Conservation (phyloP, 2,329 filamentous ascomycete species). For the Zasmidium citrigriseum region DNA sequence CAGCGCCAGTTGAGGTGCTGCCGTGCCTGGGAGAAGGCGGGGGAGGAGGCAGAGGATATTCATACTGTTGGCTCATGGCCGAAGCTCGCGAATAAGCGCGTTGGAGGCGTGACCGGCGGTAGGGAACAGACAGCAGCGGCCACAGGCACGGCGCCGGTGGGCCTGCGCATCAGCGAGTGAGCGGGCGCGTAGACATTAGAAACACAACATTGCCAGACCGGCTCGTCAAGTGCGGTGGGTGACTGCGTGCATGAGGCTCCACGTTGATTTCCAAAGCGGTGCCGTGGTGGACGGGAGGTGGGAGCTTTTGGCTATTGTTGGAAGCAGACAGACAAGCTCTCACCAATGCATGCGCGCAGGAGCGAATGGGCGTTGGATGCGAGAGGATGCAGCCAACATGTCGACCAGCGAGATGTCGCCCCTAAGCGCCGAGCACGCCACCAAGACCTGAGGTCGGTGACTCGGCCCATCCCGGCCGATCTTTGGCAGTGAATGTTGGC, state of each 20-base stretch:
- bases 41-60: constrained; percentile 29
- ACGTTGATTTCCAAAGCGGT: not conserved
- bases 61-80: constrained; percentile 35
- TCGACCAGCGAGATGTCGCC: not conserved
- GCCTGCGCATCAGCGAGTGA: constrained; percentile 21
- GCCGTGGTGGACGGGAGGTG: too few relatives aligned
- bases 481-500: not conserved
- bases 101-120: constrained; percentile 15
- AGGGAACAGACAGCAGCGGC: constrained; percentile 15
- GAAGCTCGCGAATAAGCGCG: constrained; percentile 22
- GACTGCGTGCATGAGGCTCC: constrained; percentile 3
- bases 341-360: not conserved
- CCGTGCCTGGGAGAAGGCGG: constrained; percentile 25
- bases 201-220: not conserved
- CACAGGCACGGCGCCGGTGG: constrained; percentile 15
- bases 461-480: not conserved
- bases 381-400: not conserved
- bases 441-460: not conserved
- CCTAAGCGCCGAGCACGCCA: not conserved
- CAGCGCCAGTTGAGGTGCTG: constrained; percentile 21
- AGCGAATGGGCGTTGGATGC: not conserved
- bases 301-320: constrained; percentile 7
- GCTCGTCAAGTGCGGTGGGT: not conserved
- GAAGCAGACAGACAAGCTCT: constrained; percentile 5
- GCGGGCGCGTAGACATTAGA: constrained; percentile 18